phyloP scores from a whole-genome alignment of 1,284 basidiomycete species.

The Microbotryum scabiosae region DNA sequence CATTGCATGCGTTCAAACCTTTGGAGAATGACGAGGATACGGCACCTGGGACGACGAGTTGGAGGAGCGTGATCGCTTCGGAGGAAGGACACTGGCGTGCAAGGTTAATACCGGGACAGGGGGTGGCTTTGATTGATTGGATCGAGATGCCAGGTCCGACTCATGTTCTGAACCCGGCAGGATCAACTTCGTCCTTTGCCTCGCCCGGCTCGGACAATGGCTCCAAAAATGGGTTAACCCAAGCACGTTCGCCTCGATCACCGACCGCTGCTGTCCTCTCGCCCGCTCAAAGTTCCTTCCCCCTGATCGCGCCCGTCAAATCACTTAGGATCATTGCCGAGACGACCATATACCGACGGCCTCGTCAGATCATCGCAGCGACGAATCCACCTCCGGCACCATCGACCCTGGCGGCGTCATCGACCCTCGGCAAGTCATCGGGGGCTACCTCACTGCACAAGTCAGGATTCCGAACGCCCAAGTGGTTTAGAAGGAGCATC shows the following conservation, averaged over 20 bases:
- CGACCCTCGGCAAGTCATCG: no score
- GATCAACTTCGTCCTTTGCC: no score
- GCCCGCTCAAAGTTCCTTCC: not conserved
- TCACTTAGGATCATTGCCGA: slow-evolving; percentile 1
- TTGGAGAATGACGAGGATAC: not conserved
- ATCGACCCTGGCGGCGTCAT: not conserved
- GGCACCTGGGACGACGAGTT: not conserved
- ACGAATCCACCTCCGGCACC: not conserved
- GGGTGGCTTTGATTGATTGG: not conserved
- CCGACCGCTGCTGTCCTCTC: not conserved
- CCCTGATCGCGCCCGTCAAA: not conserved
- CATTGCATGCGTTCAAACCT: not conserved
- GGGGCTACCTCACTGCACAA: not conserved
- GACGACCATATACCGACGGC: slow-evolving; percentile 7
- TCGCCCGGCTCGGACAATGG: no score
- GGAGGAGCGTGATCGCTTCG: not conserved
- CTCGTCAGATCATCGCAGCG: not conserved
- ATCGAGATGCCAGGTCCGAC: no score
- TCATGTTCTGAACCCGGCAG: no score
- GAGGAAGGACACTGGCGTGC: not conserved
- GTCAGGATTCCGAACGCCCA: slow-evolving; percentile 1
- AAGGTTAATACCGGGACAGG: not conserved
- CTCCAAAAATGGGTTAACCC: not conserved
- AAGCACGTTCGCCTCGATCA: not conserved
- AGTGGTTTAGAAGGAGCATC: slow-evolving; percentile 2